A percentile compares a stretch with the other conserved stretches of the same genome.
phyloP scores from a whole-genome alignment of 2,329 filamentous ascomycete genomes.

The Cadophora gregata region DNA sequence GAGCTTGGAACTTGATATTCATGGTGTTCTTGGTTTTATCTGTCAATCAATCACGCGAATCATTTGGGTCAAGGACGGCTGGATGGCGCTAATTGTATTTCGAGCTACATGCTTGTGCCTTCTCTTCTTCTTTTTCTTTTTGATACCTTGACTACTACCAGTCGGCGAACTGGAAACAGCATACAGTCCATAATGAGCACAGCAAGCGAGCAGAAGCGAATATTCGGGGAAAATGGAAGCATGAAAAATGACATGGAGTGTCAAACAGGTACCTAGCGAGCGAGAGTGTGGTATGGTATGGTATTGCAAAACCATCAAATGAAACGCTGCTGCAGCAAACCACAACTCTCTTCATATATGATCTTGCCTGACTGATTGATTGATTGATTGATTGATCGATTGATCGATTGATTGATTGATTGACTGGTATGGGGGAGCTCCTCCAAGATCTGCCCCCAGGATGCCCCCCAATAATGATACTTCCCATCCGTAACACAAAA shows the following conservation, averaged over 20 bases:
- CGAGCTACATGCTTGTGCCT: constrained; percentile 13
- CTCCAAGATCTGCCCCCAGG: neutral
- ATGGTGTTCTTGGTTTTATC: neutral
- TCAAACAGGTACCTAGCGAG: neutral
- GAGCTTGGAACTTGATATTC: neutral
- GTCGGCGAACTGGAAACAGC: constrained; percentile 22
- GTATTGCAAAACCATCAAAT: neutral
- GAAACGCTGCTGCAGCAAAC: too few relatives aligned
- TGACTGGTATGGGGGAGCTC: too few relatives aligned
- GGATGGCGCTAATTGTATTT: constrained; percentile 17
- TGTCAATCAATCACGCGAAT: neutral
- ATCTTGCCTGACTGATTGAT: neutral
- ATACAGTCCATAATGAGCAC: neutral
- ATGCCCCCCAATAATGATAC: too few relatives aligned
- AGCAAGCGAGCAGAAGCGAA: neutral
- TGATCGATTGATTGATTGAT: constrained; percentile 9
- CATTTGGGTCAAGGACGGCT: neutral
- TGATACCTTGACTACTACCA: constrained; percentile 18
- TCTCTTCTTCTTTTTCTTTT: constrained; percentile 11
- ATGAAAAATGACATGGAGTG: neutral
- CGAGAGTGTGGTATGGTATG: too few relatives aligned
- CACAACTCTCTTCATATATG: too few relatives aligned
- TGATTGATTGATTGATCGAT: too few relatives aligned
- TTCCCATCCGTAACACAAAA: neutral
- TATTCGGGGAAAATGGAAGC: neutral